Base-by-base conservation (phyloP, 1,139 yeast genomes). In the Starmera stellimalicola region DNA sequence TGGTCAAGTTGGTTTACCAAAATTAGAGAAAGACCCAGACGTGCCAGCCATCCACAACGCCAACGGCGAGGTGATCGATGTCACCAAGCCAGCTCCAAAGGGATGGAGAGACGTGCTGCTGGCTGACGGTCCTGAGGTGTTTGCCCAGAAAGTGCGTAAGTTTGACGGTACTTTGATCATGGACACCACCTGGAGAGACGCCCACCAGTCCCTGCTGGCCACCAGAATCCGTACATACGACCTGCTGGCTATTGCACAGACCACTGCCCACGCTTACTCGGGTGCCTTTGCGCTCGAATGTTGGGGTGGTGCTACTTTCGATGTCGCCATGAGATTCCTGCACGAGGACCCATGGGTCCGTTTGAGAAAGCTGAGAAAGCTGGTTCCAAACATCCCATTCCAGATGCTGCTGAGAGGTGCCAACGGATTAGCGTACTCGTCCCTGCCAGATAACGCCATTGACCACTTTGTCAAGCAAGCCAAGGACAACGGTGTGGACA, bases 231-330 rank as follows among this genome's bases (percentile, higher is more conserved):
- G 99, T 64, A 93, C 98, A 19, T 73, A 82, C 50, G 99, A 91
- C 59, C 66, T 91, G 52, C 66, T 80, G 38, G 83, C 87, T 45
- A 84, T 93, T 64, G 98, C 98, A 17, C 91, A 88, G 37, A 75
- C 94, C 35, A 91, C 99, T 22, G 84, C 96, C 3, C 78, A 82
- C 55, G 98, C 95, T 16, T 64, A 87, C 50, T 64, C 81, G 43
- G 93, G 94, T 39, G 94, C 95, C 2, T 93, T 85, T 60, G 93
- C 98, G 12, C 68, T 91, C 37, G 99, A 91, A 66, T 91, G 97
- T 68, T 91, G 99, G 99, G 99, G 99, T 63, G 99, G 99, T 63
- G 98, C 99, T 37, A 91, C 99, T 23, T 91, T 91, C 54, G 99
- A 91, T 57, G 98, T 91, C 36, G 83, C 95, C 40, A 88, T 91